phyloP scores from a whole-genome alignment of 257 asterid species.

The Scutellaria minor region DNA sequence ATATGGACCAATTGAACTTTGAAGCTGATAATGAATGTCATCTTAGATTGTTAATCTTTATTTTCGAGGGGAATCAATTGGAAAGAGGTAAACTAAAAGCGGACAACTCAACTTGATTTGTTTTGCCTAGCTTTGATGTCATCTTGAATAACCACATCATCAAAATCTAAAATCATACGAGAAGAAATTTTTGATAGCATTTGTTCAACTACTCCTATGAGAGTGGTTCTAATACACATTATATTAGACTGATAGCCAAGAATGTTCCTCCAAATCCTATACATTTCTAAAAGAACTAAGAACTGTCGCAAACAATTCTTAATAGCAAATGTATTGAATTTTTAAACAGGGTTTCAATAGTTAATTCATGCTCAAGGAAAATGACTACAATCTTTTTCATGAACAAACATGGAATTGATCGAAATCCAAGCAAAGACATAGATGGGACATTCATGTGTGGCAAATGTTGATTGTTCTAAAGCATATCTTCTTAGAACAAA shows the following conservation, averaged over 20 bases:
- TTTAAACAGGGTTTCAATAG: no score
- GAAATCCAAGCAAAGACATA: no score
- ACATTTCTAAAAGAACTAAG: no score
- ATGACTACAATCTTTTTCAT: not conserved
- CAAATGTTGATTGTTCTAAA: no score
- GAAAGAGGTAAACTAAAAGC: not conserved
- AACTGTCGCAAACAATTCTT: not conserved
- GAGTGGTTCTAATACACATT: not conserved
- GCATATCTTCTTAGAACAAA: no score
- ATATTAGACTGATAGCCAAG: not conserved
- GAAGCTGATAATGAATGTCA: not conserved
- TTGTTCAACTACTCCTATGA: not conserved
- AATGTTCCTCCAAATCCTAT: not conserved
- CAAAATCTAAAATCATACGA: not conserved
- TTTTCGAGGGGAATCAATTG: not conserved
- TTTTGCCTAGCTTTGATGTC: not conserved
- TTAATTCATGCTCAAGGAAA: no score
- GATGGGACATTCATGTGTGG: no score
- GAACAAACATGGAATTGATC: no score
- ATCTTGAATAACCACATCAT: not conserved
- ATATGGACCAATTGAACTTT: not conserved
- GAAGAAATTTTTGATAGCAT: not conserved
- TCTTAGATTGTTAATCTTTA: not conserved
- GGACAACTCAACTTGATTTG: not conserved
- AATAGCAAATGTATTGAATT: not conserved